Evolutionary conservation across 441 rosid genomes (phyloP), one percentile per base, ranked within the genome.

Genomic region (Biscutella laevigata): DNA sequence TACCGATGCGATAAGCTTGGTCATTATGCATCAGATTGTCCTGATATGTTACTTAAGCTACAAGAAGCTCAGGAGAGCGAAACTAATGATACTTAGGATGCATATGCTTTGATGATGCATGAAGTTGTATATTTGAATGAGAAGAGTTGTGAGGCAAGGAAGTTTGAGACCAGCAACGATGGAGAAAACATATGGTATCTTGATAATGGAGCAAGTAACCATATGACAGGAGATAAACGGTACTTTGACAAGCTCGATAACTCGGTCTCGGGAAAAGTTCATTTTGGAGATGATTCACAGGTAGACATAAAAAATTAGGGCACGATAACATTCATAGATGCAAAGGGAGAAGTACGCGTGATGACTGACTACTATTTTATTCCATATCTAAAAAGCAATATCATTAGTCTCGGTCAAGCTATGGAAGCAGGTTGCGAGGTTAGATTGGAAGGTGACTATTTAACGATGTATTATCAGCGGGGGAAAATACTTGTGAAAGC

Each of bases 151-250:
- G 1, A 4, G 8, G 11, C 42, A 8, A 16, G 6, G 0, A 0
- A 0, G 0, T 16, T 16, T 37, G n/a, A 16, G 0, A 0, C 11
- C 0, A 4, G 0, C 0, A 2, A 3, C 0, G 42, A 37, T 0
- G 2, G 0, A 4, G 2, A 2, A 0, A 37, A 17, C 0, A 0
- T 10, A 0, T 39, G 26, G 44, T 39, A 39, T 1, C 14, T 39
- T 0, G 44, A 39, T 2, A 39, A 39, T 10, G 44, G 44, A 0
- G 44, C 25, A 0, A 39, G 26, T 3, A 38, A 38, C 4, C 24
- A 17, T 4, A 38, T 17, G 43, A 4, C 3, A 1, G 43, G 24
- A 8, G 10, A 16, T 16, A 6, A 6, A 4, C 0, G 0, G 0
- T 38, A 3, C 1, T 38, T 38, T 5, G 1, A 1, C 0, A 1